Evolutionary conservation across 2,329 filamentous ascomycete species (phyloP), one percentile per base, ranked within the genome.

Genomic region (Magnaporthiopsis rhizophila): DNA sequence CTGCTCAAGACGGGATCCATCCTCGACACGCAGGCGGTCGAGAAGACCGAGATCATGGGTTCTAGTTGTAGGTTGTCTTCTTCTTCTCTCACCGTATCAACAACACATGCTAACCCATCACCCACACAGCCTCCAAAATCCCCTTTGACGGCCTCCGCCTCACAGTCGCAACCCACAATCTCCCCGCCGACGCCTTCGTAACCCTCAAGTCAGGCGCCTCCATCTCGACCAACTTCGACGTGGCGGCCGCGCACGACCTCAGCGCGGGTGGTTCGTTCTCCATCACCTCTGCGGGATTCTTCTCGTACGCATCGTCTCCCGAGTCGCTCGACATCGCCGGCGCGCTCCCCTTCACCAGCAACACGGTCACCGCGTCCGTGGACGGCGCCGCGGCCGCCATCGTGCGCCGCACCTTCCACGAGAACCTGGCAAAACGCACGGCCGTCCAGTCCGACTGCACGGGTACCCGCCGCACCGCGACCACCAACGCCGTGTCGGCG

Each of bases 321-420:
- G 77, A 80, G 69, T 80, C 78, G 26, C 85, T 79, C 60, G 75
- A 80, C 57, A 79, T 90, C 50, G 73, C 80, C 12, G 85, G 83
- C 61, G 80, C 79, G 59, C 72, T 89, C 2, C 72, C 80, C 13
- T 89, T 83, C 75, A 75, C 79, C 63, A 86, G 83, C 71, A 89
- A 89, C 75, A 77, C 79, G 21, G 74, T 89, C 61, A 79, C 78
- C 62, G 77, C 87, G 66, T 74, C 79, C 7, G 78, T 90, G 58
- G 81, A 89, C 67, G 86, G 83, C 24, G 75, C 74, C 13, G 72
- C 80, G 61, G 86, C 87, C 12, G 78, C 79, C 59, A n/a, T 28
- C n/a, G 78, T 81, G 61, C 77, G 80, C 67, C 77, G 79, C 18
- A 74, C 80, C 15, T 81, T 83, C 66, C 70, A 32, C 58, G 58